Evolutionary conservation across 495 filamentous ascomycete genomes (phyloP).

Genomic region (Opeltia flavorubescens): DNA sequence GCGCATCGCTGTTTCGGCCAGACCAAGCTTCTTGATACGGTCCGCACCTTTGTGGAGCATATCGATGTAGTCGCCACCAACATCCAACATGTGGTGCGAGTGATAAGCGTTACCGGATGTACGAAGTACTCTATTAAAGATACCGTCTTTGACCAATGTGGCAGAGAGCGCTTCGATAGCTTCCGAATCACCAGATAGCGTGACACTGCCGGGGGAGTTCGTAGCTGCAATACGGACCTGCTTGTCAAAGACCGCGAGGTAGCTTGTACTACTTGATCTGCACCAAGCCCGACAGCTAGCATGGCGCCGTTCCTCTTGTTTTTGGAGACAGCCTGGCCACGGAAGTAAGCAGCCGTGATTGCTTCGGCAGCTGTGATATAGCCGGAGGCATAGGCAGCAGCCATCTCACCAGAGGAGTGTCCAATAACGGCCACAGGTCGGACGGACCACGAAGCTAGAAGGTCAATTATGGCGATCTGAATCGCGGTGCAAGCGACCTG

Average conservation of each 20-base stretch:
- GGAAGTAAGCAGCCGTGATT: conserved; percentile 9
- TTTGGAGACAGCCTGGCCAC: conserved; percentile 4
- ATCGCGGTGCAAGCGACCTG: conserved; percentile 13
- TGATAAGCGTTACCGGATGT: conserved; percentile 39
- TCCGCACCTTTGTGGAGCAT: background rate
- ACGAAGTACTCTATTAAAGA: conserved; percentile 24
- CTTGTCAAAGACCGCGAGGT: background rate
- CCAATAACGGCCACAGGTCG: conserved; percentile 21
- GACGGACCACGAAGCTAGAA: conserved; percentile 19
- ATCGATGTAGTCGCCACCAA: conserved; percentile 24
- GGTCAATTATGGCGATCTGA: conserved; percentile 23
- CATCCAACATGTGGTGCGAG: conserved; percentile 33
- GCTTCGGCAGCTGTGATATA: conserved; percentile 7
- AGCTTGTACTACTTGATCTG: conserved; percentile 9
- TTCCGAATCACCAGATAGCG: conserved; percentile 23
- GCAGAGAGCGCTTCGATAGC: conserved; percentile 20
- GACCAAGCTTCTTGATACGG: background rate
- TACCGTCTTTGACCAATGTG: conserved; percentile 18
- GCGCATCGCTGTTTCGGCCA: background rate
- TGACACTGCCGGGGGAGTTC: conserved; percentile 23
- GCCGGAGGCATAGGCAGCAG: conserved; percentile 18
- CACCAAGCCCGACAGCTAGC: conserved; percentile 23
- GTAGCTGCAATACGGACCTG: conserved; percentile 4
- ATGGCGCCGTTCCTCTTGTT: conserved; percentile 21
- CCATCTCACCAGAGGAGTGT: conserved; percentile 30